Evolutionary conservation across 257 asterid species (phyloP).

Genomic region (Henckelia pumila): DNA sequence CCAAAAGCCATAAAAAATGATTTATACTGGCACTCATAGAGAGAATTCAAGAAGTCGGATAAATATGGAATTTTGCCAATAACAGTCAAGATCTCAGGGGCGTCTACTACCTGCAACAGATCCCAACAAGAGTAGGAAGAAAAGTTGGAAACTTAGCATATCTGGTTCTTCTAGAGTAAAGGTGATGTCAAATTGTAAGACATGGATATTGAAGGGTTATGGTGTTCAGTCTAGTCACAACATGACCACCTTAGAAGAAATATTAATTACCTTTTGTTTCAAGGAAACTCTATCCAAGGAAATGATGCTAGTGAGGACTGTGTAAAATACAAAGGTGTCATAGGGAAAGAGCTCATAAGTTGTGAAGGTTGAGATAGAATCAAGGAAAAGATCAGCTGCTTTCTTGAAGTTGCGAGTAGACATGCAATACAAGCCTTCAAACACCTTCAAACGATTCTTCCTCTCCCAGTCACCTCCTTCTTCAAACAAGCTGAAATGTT

Average conservation of each 20-base stretch:
- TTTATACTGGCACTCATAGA: slow-evolving; percentile 78
- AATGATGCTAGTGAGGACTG: slow-evolving; percentile 85
- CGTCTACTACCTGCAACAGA: slow-evolving; percentile 81
- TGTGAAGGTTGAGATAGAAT: slow-evolving; percentile 95
- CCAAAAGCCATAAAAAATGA: slow-evolving; percentile 85
- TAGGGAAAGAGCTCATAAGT: slow-evolving; percentile 92
- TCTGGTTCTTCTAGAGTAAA: neutral
- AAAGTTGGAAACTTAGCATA: slow-evolving; percentile 3
- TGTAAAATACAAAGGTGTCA: slow-evolving; percentile 83
- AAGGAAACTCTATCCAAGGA: slow-evolving; percentile 86
- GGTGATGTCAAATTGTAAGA: neutral
- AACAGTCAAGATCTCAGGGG: slow-evolving; percentile 87
- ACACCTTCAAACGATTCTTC: slow-evolving; percentile 89
- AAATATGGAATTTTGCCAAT: slow-evolving; percentile 74
- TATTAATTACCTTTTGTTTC: slow-evolving; percentile 68
- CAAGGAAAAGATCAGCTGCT: slow-evolving; percentile 89
- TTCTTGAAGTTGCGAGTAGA: slow-evolving; percentile 91
- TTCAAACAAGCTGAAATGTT: slow-evolving; percentile 74
- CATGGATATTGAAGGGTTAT: neutral
- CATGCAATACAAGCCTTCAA: slow-evolving; percentile 95
- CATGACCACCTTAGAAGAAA: slow-evolving; percentile 3
- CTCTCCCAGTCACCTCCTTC: slow-evolving; percentile 99
- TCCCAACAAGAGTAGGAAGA: slow-evolving; percentile 22
- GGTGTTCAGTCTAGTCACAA: neutral
- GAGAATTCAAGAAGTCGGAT: slow-evolving; percentile 74